Base-by-base conservation (phyloP, 768 basidiomycete genomes). In the Plicaturopsis crispa region DNA sequence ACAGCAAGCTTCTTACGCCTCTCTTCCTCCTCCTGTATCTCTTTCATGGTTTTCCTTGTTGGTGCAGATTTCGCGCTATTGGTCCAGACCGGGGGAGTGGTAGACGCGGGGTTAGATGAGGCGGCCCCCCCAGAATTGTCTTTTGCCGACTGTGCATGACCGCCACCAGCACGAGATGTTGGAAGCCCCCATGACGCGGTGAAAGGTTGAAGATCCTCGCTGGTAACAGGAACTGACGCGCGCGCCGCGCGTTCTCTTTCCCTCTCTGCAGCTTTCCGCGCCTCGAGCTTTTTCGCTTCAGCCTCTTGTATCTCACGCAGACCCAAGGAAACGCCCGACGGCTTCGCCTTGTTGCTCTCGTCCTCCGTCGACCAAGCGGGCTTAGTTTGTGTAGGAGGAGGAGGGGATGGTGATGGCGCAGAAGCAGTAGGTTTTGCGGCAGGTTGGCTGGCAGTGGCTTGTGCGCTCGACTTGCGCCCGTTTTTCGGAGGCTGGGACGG, bases 21-120 rank as follows among this genome's bases (percentile, higher is more conserved):
- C 60, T 94, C 90, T 54, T 99, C 96, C 51, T 99, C 96, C 60
- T 98, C 94, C 54, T 94, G 89, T 28, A 99, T 99, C 66, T 99
- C 92, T 67, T 94, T 97, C 82, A 99, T 83, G 2, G 88, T 87
- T 70, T 91, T 96, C 69, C 90, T 93, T 5, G 72, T 55, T 3
- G 66, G 55, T 7, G 64, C 63, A 5, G 70, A 58, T 52, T 78
- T 80, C 18, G 60, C 62, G 12, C 73, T 62, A 49, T 70, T 78
- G 7, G 80, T 84, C 89, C 91, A 94, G 14, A 87, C 89, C 12
- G 78, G 72, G 7, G 53, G 37, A 16, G 59, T 36, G 11, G 61
- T 46, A 21, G 58, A 50, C 20, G 59, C 40, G 22, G 73, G 51
- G 13, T 57, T 43, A 40, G 43, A 6, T 50, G 44, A 10, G 51